These are phyloP conservation scores for Moricandia moricandioides DNA, from an alignment of 345 rosid species.

Conservation along the genomic window DNA sequence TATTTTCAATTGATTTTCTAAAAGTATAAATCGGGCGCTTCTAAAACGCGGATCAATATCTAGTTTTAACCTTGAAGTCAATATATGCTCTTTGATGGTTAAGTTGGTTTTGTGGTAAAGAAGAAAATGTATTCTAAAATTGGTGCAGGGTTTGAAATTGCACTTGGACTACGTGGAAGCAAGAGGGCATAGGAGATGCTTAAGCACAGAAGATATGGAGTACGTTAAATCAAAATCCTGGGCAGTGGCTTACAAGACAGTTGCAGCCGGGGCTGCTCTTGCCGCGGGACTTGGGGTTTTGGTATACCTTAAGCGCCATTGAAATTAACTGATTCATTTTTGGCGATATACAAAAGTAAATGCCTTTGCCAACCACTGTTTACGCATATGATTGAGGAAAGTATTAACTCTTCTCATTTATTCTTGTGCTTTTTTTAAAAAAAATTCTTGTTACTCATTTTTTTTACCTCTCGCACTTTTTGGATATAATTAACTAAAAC, in stretches of 20 bases:
- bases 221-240: conserved; percentile 66
- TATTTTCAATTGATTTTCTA: too few species aligned
- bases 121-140: neutral
- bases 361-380: neutral
- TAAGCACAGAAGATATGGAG: conserved; percentile 48
- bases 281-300: conserved; percentile 79
- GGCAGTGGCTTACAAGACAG: conserved; percentile 84
- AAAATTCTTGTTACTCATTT: neutral
- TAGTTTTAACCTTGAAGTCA: neutral
- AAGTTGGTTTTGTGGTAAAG: neutral
- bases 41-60: too few species aligned
- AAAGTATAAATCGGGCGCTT: too few species aligned
- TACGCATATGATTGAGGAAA: neutral
- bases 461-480: neutral
- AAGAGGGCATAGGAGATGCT: conserved; percentile 30
- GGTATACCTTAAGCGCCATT: conserved; percentile 69
- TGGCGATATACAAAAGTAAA: neutral
- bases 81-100: neutral
- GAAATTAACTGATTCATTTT: conserved; percentile 38
- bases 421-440: neutral
- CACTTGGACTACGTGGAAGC: conserved; percentile 67
- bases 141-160: conserved; percentile 77
- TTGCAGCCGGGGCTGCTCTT: conserved; percentile 93
- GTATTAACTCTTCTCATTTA: neutral
- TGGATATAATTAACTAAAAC: conserved; percentile 8